Conservation (phyloP, 2,329 filamentous ascomycete species). For the Sclerotinia subarctica region DNA sequence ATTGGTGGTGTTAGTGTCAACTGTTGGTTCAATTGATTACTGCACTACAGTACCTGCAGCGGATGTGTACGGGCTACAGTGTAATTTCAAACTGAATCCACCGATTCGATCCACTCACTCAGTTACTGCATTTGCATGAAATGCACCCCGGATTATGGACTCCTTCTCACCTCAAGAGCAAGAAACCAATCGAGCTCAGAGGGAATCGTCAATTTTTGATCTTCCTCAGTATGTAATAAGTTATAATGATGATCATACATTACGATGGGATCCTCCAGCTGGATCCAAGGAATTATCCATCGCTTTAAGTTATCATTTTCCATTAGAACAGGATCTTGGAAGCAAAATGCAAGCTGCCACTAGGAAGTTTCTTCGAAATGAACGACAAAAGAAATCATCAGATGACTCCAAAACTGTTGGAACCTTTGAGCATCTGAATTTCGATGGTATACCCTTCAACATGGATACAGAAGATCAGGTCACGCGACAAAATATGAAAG, state of each 20-base stretch:
- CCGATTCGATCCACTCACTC: background rate
- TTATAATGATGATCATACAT: constrained; percentile 24
- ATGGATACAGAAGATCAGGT: constrained; percentile 10
- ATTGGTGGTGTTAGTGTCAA: background rate
- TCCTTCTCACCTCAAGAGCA: constrained; percentile 13
- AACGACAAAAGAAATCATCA: constrained; percentile 11
- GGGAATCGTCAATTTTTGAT: constrained; percentile 19
- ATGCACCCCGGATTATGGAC: constrained; percentile 17
- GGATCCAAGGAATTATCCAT: constrained; percentile 26
- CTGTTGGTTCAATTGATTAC: background rate
- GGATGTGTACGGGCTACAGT: background rate
- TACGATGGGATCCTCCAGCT: constrained; percentile 25
- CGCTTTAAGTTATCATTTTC: constrained; percentile 29
- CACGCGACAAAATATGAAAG: constrained; percentile 10
- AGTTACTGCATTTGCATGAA: background rate
- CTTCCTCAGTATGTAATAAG: constrained; percentile 24
- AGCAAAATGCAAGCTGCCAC: constrained; percentile 28
- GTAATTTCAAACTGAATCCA: background rate
- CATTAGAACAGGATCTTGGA: constrained; percentile 23
- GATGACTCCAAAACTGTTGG: background rate
- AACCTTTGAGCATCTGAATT: background rate
- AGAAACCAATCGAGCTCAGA: constrained; percentile 12
- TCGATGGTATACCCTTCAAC: constrained; percentile 5
- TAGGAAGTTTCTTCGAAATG: constrained; percentile 19
- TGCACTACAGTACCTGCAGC: background rate